Percentiles rank a stretch among this genome's conserved stretches.
Conservation (phyloP, 2,329 filamentous ascomycete genomes). For the Aspergillus fijiensis region DNA sequence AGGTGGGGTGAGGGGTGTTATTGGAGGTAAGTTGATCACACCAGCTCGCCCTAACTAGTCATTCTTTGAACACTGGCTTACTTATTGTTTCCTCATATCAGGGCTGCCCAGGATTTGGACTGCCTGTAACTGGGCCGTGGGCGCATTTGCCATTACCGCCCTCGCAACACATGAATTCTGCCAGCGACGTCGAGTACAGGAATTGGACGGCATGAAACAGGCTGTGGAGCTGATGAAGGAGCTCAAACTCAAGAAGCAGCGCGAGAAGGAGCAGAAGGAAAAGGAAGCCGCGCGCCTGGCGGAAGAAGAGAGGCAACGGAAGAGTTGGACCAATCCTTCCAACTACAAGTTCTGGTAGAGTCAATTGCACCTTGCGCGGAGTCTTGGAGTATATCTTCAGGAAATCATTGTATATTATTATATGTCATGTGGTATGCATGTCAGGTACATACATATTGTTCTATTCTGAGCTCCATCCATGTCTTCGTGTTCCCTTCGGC, state of each 20-base stretch:
- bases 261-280: slow-evolving; percentile 45
- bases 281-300: slow-evolving; percentile 37
- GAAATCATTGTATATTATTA: slow-evolving; percentile 27
- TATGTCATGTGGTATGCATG: slow-evolving; percentile 20
- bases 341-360: slow-evolving; percentile 51
- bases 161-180: slow-evolving; percentile 80
- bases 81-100: slow-evolving; percentile 11
- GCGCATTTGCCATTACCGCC: slow-evolving; percentile 68
- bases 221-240: slow-evolving; percentile 78
- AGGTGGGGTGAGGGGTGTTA: slow-evolving; percentile 70
- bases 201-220: slow-evolving; percentile 79
- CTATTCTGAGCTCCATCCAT: slow-evolving; percentile 9
- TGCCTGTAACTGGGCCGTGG: slow-evolving; percentile 83
- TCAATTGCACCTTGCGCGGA: slow-evolving; percentile 24
- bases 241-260: slow-evolving; percentile 66
- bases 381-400: slow-evolving; percentile 32
- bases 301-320: slow-evolving; percentile 42
- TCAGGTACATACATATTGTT: slow-evolving; percentile 23
- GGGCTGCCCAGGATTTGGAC: slow-evolving; percentile 59
- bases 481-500: neutral
- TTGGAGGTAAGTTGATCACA: slow-evolving; percentile 60
- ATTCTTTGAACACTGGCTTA: neutral
- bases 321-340: slow-evolving; percentile 45
- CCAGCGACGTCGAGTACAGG: slow-evolving; percentile 68
- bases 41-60: neutral